Conservation (phyloP, 2,329 filamentous ascomycete species). For the Penicillium frequentans region DNA sequence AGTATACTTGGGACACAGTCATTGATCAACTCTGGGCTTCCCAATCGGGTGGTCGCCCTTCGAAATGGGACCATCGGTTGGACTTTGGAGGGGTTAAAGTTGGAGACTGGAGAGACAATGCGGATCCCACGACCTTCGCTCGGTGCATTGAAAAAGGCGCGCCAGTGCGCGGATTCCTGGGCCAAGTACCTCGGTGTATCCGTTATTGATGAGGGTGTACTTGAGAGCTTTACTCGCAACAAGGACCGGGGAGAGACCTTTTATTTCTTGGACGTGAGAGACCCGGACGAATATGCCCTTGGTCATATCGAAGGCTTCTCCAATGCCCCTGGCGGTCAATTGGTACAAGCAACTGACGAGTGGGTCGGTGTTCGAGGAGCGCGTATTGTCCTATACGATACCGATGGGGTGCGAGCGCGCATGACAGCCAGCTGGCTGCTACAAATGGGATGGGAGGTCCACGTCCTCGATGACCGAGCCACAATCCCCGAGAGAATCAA, state of each 20-base stretch:
- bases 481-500: constrained; percentile 7
- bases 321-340: constrained; percentile 32
- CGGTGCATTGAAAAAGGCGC: constrained; percentile 8
- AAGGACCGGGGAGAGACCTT: too few species aligned
- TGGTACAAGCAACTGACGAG: constrained; percentile 34
- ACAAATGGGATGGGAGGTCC: constrained; percentile 33
- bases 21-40: constrained; percentile 27
- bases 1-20: constrained; percentile 33
- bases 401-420: constrained; percentile 28
- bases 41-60: constrained; percentile 29
- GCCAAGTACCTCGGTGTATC: constrained; percentile 10
- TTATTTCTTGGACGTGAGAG: constrained; percentile 34
- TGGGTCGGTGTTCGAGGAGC: constrained; percentile 33
- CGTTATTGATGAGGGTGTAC: constrained; percentile 1
- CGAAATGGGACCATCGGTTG: constrained; percentile 34
- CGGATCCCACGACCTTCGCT: constrained; percentile 13
- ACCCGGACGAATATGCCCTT: constrained; percentile 27
- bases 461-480: constrained; percentile 21
- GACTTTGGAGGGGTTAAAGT: constrained; percentile 28
- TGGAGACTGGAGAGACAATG: constrained; percentile 24
- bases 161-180: constrained; percentile 10
- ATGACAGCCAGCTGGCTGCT: constrained; percentile 33
- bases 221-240: too few species aligned
- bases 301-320: constrained; percentile 26
- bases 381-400: constrained; percentile 31